A percentile compares a stretch with the other conserved stretches of the same genome.
Evolutionary conservation across 192 early-diverging fungal genomes (phyloP).

Genomic region (Paraglomus occultum): DNA sequence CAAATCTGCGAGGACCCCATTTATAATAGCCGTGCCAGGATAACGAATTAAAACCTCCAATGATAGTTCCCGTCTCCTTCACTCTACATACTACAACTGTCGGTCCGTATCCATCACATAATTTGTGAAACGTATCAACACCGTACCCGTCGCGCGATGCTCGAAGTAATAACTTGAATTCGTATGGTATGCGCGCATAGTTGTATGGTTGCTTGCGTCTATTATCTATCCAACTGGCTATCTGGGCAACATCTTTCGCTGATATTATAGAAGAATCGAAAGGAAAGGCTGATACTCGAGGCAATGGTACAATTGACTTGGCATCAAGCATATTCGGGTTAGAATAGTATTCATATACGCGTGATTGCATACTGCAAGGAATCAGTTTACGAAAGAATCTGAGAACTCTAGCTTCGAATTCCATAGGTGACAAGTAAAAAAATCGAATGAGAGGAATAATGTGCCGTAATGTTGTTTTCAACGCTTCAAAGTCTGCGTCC

Average conservation of each 20-base stretch:
- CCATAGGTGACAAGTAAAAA: too few species aligned
- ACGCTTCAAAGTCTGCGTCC: background rate
- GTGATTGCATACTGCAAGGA: too few species aligned
- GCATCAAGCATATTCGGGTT: too few species aligned
- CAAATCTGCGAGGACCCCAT: too few species aligned
- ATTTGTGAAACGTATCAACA: constrained; percentile 10
- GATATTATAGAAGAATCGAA: constrained; percentile 6
- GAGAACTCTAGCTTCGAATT: too few species aligned
- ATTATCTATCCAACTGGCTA: constrained; percentile 9
- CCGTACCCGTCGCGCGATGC: constrained; percentile 7
- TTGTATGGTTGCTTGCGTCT: background rate
- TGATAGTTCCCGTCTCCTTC: background rate
- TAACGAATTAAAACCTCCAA: constrained; percentile 17
- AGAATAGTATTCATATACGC: too few species aligned
- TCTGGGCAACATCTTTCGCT: constrained; percentile 4
- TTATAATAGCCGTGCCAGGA: constrained; percentile 1
- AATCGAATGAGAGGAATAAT: background rate
- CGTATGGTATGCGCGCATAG: constrained; percentile 12
- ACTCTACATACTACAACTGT: constrained; percentile 7
- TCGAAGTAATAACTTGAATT: constrained; percentile 6
- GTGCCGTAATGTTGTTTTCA: background rate
- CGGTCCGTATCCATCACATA: constrained; percentile 9
- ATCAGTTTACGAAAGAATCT: too few species aligned
- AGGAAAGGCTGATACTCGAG: background rate
- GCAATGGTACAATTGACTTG: too few species aligned